Evolutionary conservation across 192 early-diverging fungal species (phyloP), one percentile per base, ranked within the genome.

Genomic region (Globomyces pollinis-pini): DNA sequence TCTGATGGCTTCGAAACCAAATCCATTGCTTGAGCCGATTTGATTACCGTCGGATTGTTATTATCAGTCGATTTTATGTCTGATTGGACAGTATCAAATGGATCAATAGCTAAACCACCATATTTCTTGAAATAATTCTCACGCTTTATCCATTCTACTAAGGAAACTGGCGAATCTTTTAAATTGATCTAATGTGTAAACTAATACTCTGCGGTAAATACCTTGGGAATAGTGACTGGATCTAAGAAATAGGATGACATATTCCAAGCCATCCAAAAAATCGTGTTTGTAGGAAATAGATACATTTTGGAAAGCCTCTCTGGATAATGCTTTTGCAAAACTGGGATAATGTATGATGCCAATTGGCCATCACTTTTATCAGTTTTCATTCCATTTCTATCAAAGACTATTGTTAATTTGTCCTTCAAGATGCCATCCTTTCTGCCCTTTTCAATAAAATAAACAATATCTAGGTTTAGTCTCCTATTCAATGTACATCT

Each of bases 291-390:
- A 1, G 71, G 71, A 53, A 73, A 73, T 6, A 73, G 38, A 38
- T 64, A 59, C 41, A 73, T 52, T 28, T 56, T 26, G 18, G 38
- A 32, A 7, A 73, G 38, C 13, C 59, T 52, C 35, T 69, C 71
- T 1, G 71, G 71, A 41, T 73, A 73, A 41, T 73, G 63, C 51
- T 73, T 73, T 31, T 73, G 71, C 15, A 73, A 42, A 20, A 73
- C 24, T 8, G 67, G 62, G 4, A 73, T 39, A 1, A 66, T 57
- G 12, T 28, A 26, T 8, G 26, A 28, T 13, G 32, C 35, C 1
- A 57, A 34, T 44, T 71, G 65, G 52, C 61, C 55, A 16, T 62
- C 58, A 13, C 24, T 20, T 11, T 64, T 64, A 38, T 71, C 64
- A 44, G 61, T 44, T 53, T 60, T 45, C 23, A 32, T 43, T 16